Base-by-base conservation (phyloP, 306 rosid genomes). In the Lathyrus oleraceus region DNA sequence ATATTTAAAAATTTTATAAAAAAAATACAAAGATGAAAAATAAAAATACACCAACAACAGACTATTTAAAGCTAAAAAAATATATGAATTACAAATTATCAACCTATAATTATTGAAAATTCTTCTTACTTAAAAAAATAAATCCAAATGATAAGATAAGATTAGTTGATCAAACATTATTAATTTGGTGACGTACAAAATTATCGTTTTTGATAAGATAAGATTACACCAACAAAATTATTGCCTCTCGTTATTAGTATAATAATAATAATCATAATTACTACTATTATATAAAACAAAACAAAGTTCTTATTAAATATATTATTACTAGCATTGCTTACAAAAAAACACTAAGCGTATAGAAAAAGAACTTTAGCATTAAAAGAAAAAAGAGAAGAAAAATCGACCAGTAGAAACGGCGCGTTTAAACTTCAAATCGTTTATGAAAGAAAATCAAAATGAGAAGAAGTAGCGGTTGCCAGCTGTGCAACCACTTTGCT, bases 401-500 rank as follows among this genome's bases (percentile, higher is more conserved):
- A 30, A 19, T 17, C 0, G 36, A 71, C 15, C 16, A 39, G 57
- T 14, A 54, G 2, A 48, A 69, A 69, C 71, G 75, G 71, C 75
- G 70, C 71, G 71, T 76, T 76, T 61, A 76, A 61, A 69, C 35
- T 42, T 76, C 17, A 65, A 67, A 75, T 35, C 0, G 39, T 35
- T 8, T 6, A 6, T 35, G 21, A 19, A 47, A 71, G 52, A 19
- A 72, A 71, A 60, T 13, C 14, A 17, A 56, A 39, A 59, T 15
- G 16, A 12, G 47, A 38, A 5, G 61, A 32, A 35, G 36, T 21
- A 51, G 72, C 43, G 69, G 64, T 15, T 78, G 69, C 77, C 78
- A 71, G 82, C 69, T 71, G 78, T 66, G 54, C 32, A 72, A 72
- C 78, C 70, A 78, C 64, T 66, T 67, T 58, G 70, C 51, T 72